Evolutionary conservation across 1,284 basidiomycete genomes (phyloP), one percentile per base, ranked within the genome.

Genomic region (Ganoderma sp.): DNA sequence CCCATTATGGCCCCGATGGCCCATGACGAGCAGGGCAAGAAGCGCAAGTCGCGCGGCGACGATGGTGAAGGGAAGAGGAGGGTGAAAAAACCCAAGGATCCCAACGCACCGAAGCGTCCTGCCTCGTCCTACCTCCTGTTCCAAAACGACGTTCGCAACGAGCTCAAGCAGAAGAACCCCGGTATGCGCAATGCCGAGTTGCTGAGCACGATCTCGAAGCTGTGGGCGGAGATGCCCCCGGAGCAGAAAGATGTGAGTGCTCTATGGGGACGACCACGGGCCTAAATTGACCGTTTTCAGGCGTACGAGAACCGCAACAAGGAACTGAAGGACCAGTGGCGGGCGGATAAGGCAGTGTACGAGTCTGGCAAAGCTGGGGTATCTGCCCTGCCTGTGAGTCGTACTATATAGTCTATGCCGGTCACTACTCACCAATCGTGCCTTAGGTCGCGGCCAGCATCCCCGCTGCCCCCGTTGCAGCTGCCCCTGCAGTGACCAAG

Each of bases 81-180:
- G 76, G 72, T 54, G 17, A 91, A 88, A 77, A 91, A 90, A 75
- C 80, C 81, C 67, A 95, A 90, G 79, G 97, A 99, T 78, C 96
- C 96, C 43, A 92, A 96, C 79, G 95, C 95, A 67, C 97, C 97
- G 54, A 98, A 98, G 81, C 90, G 96, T 19, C 96, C 97, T 34
- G 88, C 96, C 25, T 95, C 95, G 22, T 96, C 96, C 22, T 99
- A 98, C 84, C 90, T 99, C 78, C 85, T 98, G 75, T 99, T 93
- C 87, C 97, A 98, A 81, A 98, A 98, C 79, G 92, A 94, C 56
- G 86, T 96, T 69, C 91, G 96, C 75, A 88, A 90, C 71, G 82
- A 87, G 71, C 84, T 94, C 75, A 90, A 90, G 82, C 82, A 83
- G 60, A 81, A 85, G 73, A 82, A 93, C 78, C 92, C 93, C 3